Evolutionary conservation across 169 alveolate species (phyloP).

Genomic region (Eimeria sp.): DNA sequence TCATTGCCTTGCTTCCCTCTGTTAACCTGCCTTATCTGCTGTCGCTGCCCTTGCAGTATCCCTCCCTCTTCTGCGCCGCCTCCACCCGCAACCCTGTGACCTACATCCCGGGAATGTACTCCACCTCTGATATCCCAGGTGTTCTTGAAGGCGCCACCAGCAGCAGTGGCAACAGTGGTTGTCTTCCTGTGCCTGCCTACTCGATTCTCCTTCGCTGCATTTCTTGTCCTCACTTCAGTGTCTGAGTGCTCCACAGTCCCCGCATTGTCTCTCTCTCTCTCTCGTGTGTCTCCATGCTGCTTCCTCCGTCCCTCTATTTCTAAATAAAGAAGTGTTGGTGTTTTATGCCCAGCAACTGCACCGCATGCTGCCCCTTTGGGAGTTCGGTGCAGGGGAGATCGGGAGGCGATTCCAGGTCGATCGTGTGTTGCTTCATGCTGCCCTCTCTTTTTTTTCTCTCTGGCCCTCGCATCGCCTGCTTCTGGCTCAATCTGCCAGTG

Average conservation of each 20-base stretch:
- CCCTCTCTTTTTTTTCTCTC: background rate
- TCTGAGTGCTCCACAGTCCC: background rate
- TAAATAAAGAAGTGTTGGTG: too few species aligned
- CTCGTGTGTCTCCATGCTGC: background rate
- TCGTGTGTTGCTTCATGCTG: background rate
- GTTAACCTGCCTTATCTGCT: background rate
- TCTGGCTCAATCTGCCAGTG: background rate
- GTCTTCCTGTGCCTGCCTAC: background rate
- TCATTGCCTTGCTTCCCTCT: too few species aligned
- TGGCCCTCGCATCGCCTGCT: background rate
- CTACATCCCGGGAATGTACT: constrained; percentile 52
- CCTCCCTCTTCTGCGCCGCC: constrained; percentile 76
- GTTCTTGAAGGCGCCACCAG: background rate
- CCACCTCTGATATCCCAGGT: constrained; percentile 77
- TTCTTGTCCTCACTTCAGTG: background rate
- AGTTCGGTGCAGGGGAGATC: too few species aligned
- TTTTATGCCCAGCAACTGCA: too few species aligned
- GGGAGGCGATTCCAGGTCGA: background rate
- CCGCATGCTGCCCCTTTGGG: too few species aligned
- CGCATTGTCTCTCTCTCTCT: background rate
- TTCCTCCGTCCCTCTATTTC: background rate
- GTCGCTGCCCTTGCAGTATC: constrained; percentile 60
- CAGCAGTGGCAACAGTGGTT: background rate
- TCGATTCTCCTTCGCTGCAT: background rate
- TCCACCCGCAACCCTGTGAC: constrained; percentile 82